These are phyloP conservation scores for Verticillium albo-atrum DNA, from an alignment of 2,329 filamentous ascomycete species.

Conservation along the genomic window DNA sequence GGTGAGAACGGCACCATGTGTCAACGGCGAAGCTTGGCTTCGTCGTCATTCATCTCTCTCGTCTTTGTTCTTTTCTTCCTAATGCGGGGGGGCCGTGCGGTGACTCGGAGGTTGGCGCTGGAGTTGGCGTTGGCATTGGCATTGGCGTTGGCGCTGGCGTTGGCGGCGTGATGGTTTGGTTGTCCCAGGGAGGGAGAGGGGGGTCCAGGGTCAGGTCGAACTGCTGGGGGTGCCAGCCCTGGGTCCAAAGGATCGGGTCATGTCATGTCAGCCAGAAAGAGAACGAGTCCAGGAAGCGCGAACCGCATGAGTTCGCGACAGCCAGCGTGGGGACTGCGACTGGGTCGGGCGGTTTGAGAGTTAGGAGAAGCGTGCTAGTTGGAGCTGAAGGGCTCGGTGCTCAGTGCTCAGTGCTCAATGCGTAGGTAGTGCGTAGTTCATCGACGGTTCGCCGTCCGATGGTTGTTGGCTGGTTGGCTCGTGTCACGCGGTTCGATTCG, in stretches of 20 bases:
- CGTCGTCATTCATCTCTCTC: neutral
- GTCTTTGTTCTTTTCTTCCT: neutral
- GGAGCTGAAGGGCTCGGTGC: neutral
- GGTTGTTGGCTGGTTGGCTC: neutral
- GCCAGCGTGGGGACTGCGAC: neutral
- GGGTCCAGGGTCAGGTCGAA: no score
- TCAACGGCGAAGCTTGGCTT: neutral
- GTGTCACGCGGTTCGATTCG: neutral
- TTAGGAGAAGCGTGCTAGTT: neutral
- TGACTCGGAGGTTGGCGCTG: neutral
- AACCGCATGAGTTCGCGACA: neutral
- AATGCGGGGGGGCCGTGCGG: neutral
- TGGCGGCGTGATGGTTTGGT: neutral
- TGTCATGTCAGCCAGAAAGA: neutral
- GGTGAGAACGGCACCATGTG: neutral
- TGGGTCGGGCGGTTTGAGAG: constrained; percentile 2
- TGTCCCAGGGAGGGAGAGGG: neutral
- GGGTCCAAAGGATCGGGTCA: neutral
- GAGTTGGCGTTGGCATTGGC: neutral
- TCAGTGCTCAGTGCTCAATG: no score
- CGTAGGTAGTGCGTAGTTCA: no score
- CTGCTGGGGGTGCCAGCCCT: no score
- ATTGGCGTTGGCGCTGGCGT: no score
- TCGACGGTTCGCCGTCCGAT: neutral
- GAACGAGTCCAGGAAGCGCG: neutral